Conservation (phyloP, 805 yeast species). For the Suhomyces tanzawaensis region DNA sequence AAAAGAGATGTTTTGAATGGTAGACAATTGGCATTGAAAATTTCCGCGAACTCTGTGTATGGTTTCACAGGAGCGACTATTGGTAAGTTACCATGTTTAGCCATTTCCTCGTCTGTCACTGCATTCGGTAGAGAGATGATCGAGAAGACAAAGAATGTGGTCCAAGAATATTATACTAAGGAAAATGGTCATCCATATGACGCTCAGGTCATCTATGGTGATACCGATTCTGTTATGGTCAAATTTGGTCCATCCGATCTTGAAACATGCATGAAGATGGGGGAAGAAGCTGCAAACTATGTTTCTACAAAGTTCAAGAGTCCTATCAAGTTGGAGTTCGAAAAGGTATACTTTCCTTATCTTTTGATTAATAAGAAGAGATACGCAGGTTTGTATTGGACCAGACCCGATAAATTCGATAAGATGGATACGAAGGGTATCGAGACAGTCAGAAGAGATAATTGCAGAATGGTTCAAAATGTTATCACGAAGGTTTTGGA, state of each 20-base stretch:
- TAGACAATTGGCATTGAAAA: constrained; percentile 92
- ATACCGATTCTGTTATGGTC: constrained; percentile 99
- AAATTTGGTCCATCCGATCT: constrained; percentile 85
- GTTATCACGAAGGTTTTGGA: constrained; percentile 91
- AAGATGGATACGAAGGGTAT: constrained; percentile 98
- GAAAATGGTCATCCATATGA: constrained; percentile 82
- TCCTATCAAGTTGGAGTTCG: constrained; percentile 95
- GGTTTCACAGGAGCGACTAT: constrained; percentile 99
- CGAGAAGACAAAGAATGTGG: constrained; percentile 83
- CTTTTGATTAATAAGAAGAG: constrained; percentile 91
- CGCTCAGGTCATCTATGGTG: constrained; percentile 94
- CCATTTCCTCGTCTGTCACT: constrained; percentile 93
- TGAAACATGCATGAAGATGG: constrained; percentile 82
- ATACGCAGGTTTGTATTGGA: constrained; percentile 97
- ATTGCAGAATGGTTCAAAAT: constrained; percentile 89
- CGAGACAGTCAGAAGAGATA: constrained; percentile 97
- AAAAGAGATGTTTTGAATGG: constrained; percentile 92
- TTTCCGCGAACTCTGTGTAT: constrained; percentile 96
- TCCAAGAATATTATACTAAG: constrained; percentile 74
- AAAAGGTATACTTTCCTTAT: constrained; percentile 94
- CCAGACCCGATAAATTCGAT: constrained; percentile 85
- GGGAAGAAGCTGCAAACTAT: constrained; percentile 88
- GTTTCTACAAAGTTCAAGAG: constrained; percentile 77
- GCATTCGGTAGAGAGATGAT: constrained; percentile 97
- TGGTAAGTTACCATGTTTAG: constrained; percentile 94